Conservation (phyloP, 2,329 filamentous ascomycete genomes). For the Pseudogymnoascus sp. region DNA sequence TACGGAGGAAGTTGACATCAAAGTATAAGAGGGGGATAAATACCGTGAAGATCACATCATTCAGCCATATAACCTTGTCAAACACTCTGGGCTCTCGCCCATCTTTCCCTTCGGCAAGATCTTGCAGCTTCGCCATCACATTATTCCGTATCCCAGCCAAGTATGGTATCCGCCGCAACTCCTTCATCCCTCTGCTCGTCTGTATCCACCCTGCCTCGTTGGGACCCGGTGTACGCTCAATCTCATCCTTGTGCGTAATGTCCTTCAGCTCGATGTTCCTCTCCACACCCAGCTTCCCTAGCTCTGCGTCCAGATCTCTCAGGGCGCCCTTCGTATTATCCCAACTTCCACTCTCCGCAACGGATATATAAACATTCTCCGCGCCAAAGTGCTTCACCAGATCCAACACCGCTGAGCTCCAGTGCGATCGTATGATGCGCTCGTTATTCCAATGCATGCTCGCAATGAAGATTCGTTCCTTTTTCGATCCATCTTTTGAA, state of each 20-base stretch:
- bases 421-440: conserved; percentile 49
- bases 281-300: conserved; percentile 45
- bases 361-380: conserved; percentile 58
- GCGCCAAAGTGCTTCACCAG: conserved; percentile 50
- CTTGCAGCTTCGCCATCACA: conserved; percentile 50
- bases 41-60: conserved; percentile 56
- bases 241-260: conserved; percentile 49
- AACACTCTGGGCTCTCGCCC: conserved; percentile 36
- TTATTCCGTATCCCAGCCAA: conserved; percentile 56
- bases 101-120: conserved; percentile 34
- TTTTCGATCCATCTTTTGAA: background rate
- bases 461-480: conserved; percentile 54
- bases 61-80: conserved; percentile 54
- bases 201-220: conserved; percentile 54
- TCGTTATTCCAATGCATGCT: conserved; percentile 64
- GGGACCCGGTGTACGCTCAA: conserved; percentile 35
- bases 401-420: conserved; percentile 52
- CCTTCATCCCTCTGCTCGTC: conserved; percentile 44
- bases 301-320: conserved; percentile 44
- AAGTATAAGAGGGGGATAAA: conserved; percentile 16
- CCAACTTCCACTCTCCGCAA: conserved; percentile 62
- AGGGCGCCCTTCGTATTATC: conserved; percentile 60
- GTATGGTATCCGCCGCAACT: conserved; percentile 61
- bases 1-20: background rate
- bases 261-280: conserved; percentile 50